Percentiles rank a stretch among this genome's conserved stretches.
Evolutionary conservation across 169 alveolate species (phyloP).

Genomic region (Plasmodium malariae): DNA sequence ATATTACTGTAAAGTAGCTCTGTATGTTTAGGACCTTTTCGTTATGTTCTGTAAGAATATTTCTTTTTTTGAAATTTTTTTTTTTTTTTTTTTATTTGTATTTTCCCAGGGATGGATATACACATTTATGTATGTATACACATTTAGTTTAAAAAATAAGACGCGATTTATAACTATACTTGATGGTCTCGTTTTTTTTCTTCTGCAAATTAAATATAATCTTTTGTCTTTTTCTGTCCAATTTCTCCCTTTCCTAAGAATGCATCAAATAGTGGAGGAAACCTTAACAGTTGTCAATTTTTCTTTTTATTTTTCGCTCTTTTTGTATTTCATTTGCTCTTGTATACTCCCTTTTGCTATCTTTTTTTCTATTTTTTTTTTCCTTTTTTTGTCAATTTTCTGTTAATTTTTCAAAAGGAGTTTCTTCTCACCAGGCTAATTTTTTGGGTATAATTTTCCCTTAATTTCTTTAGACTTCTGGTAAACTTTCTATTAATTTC

Average conservation of each 20-base stretch:
- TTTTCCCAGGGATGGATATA: not conserved
- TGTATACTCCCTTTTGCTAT: too few relatives aligned
- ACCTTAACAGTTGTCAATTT: not conserved
- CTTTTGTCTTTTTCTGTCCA: conserved; percentile 59
- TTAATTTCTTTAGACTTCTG: conserved; percentile 11
- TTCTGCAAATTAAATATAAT: conserved; percentile 43
- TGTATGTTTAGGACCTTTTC: conserved; percentile 45
- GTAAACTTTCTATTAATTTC: conserved; percentile 42
- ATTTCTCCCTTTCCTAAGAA: conserved; percentile 55
- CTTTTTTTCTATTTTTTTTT: too few relatives aligned
- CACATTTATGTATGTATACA: not conserved
- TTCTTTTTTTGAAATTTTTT: conserved; percentile 10
- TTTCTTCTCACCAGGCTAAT: conserved; percentile 46
- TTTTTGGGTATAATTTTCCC: conserved; percentile 33
- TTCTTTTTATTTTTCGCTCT: too few relatives aligned
- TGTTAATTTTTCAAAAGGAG: too few relatives aligned
- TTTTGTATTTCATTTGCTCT: too few relatives aligned
- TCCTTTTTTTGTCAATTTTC: too few relatives aligned
- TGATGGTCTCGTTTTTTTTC: conserved; percentile 51
- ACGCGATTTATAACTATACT: conserved; percentile 2
- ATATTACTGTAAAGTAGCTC: conserved; percentile 34
- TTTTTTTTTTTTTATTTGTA: not conserved
- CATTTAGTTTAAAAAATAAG: not conserved
- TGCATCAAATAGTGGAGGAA: not conserved
- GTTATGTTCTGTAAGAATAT: conserved; percentile 30